These are phyloP conservation scores for Phaeosphaeria sp. DNA, from an alignment of 2,329 filamentous ascomycete genomes.

Conservation along the genomic window DNA sequence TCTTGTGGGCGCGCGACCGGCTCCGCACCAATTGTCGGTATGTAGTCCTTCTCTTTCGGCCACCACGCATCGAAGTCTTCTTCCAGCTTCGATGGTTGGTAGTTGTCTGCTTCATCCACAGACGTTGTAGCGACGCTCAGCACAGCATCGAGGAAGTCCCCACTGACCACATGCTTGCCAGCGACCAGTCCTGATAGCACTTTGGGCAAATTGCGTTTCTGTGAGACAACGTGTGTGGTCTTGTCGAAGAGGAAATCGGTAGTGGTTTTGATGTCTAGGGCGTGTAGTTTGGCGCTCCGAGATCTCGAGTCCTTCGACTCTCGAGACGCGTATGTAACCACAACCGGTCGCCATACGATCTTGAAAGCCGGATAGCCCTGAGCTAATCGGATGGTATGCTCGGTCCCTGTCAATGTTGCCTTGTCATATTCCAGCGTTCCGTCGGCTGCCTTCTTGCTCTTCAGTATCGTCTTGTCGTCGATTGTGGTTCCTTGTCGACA, in stretches of 20 bases:
- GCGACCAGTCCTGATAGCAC: constrained; percentile 87
- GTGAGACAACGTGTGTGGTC: constrained; percentile 88
- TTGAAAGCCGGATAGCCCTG: constrained; percentile 71
- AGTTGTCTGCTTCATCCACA: constrained; percentile 50
- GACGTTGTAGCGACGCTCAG: constrained; percentile 62
- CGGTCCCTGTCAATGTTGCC: constrained; percentile 35
- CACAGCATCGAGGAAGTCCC: constrained; percentile 76
- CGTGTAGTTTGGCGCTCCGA: constrained; percentile 72
- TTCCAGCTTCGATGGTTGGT: constrained; percentile 70
- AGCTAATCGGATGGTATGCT: constrained; percentile 75
- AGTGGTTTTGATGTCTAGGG: constrained; percentile 86
- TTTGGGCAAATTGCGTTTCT: constrained; percentile 88
- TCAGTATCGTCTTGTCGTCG: constrained; percentile 72
- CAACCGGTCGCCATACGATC: constrained; percentile 78
- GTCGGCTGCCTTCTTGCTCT: constrained; percentile 61
- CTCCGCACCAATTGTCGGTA: constrained; percentile 79
- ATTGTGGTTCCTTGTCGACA: constrained; percentile 79
- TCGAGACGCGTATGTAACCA: constrained; percentile 82
- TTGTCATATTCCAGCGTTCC: constrained; percentile 34
- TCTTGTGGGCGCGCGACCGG: constrained; percentile 70
- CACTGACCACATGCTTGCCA: constrained; percentile 77
- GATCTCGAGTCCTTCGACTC: constrained; percentile 61
- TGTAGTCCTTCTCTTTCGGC: constrained; percentile 74
- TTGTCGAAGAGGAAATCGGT: constrained; percentile 71
- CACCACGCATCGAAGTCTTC: constrained; percentile 79